Percentiles rank a stretch among this genome's conserved stretches.
Conservation (phyloP, 192 early-diverging fungal species). For the Coemansia sp. region DNA sequence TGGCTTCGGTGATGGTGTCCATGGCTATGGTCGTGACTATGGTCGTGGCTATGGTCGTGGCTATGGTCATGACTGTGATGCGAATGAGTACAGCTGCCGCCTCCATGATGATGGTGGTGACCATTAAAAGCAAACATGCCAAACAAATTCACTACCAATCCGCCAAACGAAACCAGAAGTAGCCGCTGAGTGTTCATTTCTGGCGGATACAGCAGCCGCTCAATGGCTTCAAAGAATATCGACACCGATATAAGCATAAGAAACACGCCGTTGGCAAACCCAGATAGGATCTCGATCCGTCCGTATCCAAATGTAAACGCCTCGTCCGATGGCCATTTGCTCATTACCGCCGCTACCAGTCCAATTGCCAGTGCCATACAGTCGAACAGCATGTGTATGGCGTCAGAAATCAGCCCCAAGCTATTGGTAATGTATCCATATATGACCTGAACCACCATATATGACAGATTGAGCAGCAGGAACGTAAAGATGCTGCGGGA, state of each 20-base stretch:
- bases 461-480: constrained; percentile 85
- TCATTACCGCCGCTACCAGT: constrained; percentile 83
- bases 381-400: constrained; percentile 98
- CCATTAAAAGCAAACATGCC: constrained; percentile 89
- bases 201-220: constrained; percentile 80
- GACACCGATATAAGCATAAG: constrained; percentile 83
- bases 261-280: constrained; percentile 91
- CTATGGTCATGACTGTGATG: constrained; percentile 29
- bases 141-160: constrained; percentile 88
- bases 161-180: constrained; percentile 83
- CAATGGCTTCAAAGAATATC: constrained; percentile 89
- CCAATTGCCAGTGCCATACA: constrained; percentile 86
- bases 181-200: constrained; percentile 83
- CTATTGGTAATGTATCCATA: constrained; percentile 81
- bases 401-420: constrained; percentile 90
- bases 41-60: constrained; percentile 57
- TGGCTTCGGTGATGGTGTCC: constrained; percentile 62
- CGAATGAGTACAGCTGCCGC: constrained; percentile 6
- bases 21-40: constrained; percentile 53
- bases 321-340: constrained; percentile 84
- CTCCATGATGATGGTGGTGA: constrained; percentile 63
- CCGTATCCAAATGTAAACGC: constrained; percentile 73
- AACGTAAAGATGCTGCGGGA: constrained; percentile 95
- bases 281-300: constrained; percentile 87
- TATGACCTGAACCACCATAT: constrained; percentile 85